Evolutionary conservation across 441 rosid species (phyloP), one percentile per base, ranked within the genome.

Genomic region (Biscutella laevigata): DNA sequence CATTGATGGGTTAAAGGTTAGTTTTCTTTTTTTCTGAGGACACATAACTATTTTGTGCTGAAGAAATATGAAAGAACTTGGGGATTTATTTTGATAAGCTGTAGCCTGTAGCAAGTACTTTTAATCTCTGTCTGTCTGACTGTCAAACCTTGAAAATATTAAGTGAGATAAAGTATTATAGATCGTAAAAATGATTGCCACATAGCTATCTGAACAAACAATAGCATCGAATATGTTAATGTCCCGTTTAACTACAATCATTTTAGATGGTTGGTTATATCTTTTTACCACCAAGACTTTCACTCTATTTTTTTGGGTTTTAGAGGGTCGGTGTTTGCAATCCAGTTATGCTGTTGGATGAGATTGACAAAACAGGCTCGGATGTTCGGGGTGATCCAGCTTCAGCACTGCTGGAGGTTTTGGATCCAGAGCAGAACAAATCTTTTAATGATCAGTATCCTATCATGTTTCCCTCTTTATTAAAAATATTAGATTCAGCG

Each of bases 331-430:
- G 84, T 45, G 95, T 88, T 58, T 78, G 94, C 79, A 94, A 94
- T 69, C 99, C 99, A 38, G 97, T 94, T 62, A 84, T 94, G 95
- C 73, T 94, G 37, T 75, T 88, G 64, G 99, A 94, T 74, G 99
- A 94, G 79, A 81, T 94, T 72, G 99, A 94, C 85, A 94, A 94
- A 74, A 88, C 99, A 1, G 96, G 99, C 57, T 94, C 97, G 25
- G 97, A 94, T 77, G 83, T 86, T 19, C 92, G 97, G 41, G 99
- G 97, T 41, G 99, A 94, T 78, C 97, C 99, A 41, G 97, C 99
- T 62, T 86, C 97, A 4, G 99, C 99, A 69, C 76, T 94, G 57
- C 77, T 94, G 59, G 99, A 94, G 78, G 99, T 94, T 72, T 95
- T 94, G 74, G 99, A 92, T 70, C 90, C 95, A 27, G 97, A 94